Base-by-base conservation (phyloP, 1,284 basidiomycete genomes). In the Amylostereum areolatum region DNA sequence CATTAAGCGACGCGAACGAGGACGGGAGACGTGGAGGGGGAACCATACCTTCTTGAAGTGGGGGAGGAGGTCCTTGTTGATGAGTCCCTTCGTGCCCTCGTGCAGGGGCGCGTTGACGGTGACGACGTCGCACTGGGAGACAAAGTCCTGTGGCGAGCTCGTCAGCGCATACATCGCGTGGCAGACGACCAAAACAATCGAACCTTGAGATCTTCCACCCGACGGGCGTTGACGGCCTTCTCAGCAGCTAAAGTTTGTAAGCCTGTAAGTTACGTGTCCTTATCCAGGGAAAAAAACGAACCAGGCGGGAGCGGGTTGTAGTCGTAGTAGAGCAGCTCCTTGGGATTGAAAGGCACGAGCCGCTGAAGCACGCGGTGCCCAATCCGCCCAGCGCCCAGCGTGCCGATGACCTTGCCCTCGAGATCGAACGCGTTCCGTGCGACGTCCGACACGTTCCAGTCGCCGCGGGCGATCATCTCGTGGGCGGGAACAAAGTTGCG, bases 31-130 rank as follows among this genome's bases (percentile, higher is more conserved):
- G n/a, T n/a, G n/a, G n/a, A n/a, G n/a, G n/a, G n/a, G n/a, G n/a
- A n/a, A n/a, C n/a, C n/a, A n/a, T n/a, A n/a, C n/a, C n/a, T 89
- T 87, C 80, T 97, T 97, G 81, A 97, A 90, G 73, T 90, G 86
- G 62, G 79, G 78, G 59, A 97, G 74, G 47, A 90, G 81, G 35
- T 94, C 89, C 43, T 81, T 78, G 73, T 93, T 89, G 62, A 94
- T 74, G 32, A 94, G 78, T 24, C 86, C 89, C 45, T 74, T 72
- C 34, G 93, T 96, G 35, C 85, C 84, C 64, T 94, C 92, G 74
- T 96, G 92, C 27, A 97, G 75, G 37, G 93, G 94, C 66, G 84
- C 87, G 75, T 97, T 97, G 69, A 94, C 78, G 36, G 89, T 92
- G 57, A n/a, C n/a, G n/a, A n/a, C n/a, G n/a, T n/a, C n/a, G n/a